Conservation (phyloP, 1,284 basidiomycete genomes). For the Afroboletus lepidellus region DNA sequence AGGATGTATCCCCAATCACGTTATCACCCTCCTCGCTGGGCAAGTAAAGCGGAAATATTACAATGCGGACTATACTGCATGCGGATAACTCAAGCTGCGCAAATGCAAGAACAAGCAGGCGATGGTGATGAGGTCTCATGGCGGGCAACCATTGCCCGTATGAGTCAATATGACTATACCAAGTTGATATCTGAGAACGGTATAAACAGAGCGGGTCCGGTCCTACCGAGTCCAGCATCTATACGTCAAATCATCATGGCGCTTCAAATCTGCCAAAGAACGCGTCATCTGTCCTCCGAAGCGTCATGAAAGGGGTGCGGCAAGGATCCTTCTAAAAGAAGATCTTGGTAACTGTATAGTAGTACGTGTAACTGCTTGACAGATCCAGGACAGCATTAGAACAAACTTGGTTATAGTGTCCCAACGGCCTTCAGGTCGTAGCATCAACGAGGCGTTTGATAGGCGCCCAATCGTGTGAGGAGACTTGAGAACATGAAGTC, state of each 20-base stretch:
- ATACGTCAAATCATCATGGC: background rate
- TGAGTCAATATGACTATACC: too few relatives aligned
- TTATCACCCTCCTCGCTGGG: background rate
- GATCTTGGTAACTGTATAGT: too few relatives aligned
- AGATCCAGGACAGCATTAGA: background rate
- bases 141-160: too few relatives aligned
- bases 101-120: too few relatives aligned
- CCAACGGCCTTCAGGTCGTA: background rate
- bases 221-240: background rate
- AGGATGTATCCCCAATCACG: background rate
- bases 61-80: background rate
- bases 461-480: background rate
- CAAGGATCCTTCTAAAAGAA: background rate
- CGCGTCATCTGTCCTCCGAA: background rate
- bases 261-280: too few relatives aligned
- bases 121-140: background rate
- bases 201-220: background rate
- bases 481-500: background rate
- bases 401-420: slow-evolving; percentile 9
- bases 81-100: background rate
- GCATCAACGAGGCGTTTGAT: background rate
- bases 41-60: slow-evolving; percentile 5
- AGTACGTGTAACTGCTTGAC: background rate
- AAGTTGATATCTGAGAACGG: too few relatives aligned
- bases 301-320: background rate